Percentiles rank a stretch among this genome's conserved stretches.
These are phyloP conservation scores for Dictyostelium purpureum DNA, from an alignment of 78 protist genomes.

Conservation along the genomic window DNA sequence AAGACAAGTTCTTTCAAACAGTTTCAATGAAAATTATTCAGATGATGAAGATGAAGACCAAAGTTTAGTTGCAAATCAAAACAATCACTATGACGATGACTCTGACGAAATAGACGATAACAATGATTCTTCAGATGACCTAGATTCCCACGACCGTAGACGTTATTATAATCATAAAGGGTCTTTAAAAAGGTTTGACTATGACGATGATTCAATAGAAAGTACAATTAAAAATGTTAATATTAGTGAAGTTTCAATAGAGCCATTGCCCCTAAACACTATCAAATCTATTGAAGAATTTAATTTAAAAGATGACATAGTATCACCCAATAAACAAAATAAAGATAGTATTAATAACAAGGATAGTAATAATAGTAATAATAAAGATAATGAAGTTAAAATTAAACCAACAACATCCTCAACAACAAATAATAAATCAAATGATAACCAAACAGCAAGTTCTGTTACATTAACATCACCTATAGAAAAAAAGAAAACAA, in stretches of 20 bases:
- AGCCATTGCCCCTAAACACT: background rate
- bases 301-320: background rate
- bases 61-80: too few relatives aligned
- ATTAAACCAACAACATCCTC: too few relatives aligned
- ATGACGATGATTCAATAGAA: background rate
- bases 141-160: background rate
- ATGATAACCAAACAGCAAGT: background rate
- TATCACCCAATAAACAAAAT: background rate
- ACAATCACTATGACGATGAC: too few relatives aligned
- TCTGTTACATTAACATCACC: too few relatives aligned
- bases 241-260: background rate
- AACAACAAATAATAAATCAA: too few relatives aligned
- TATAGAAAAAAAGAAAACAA: background rate
- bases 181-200: background rate
- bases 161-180: slow-evolving; percentile 5
- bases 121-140: background rate
- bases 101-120: too few relatives aligned
- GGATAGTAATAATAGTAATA: background rate
- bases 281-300: background rate
- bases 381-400: too few relatives aligned
- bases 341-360: background rate
- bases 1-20: too few relatives aligned
- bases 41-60: too few relatives aligned
- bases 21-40: too few relatives aligned
- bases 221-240: slow-evolving; percentile 8